Evolutionary conservation across 305 asterid genomes (phyloP).

Genomic region (Ajuga reptans): DNA sequence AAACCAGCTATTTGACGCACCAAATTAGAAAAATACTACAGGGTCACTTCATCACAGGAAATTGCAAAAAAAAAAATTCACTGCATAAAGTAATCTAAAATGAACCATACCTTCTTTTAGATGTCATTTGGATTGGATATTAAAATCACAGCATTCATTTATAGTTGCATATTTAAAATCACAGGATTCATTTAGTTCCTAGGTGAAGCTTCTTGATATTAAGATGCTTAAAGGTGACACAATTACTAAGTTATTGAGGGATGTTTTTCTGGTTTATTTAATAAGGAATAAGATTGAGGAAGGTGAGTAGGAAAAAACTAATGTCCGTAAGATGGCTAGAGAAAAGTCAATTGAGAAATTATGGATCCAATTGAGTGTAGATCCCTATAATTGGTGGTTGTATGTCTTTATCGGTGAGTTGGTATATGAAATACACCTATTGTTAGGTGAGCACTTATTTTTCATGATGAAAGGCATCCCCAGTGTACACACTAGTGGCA

Average conservation of each 20-base stretch:
- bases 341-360: not conserved
- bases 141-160: too few relatives aligned
- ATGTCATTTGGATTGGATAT: not conserved
- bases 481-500: not conserved
- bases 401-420: conserved; percentile 30
- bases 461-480: not conserved
- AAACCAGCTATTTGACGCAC: not conserved
- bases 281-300: not conserved
- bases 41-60: not conserved
- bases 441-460: conserved; percentile 20
- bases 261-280: not conserved
- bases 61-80: not conserved
- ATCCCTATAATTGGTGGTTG: conserved; percentile 21
- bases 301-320: conserved; percentile 12
- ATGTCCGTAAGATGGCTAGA: not conserved
- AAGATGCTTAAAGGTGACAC: not conserved
- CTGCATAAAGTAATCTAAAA: not conserved
- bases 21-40: not conserved
- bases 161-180: not conserved
- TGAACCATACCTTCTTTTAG: not conserved
- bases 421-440: conserved; percentile 18
- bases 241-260: not conserved
- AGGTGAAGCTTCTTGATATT: too few relatives aligned
- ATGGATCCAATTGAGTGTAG: conserved; percentile 1
- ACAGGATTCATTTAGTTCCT: not conserved